Base-by-base conservation (phyloP, 2,329 filamentous ascomycete species). In the Neonectria neomacrospora region DNA sequence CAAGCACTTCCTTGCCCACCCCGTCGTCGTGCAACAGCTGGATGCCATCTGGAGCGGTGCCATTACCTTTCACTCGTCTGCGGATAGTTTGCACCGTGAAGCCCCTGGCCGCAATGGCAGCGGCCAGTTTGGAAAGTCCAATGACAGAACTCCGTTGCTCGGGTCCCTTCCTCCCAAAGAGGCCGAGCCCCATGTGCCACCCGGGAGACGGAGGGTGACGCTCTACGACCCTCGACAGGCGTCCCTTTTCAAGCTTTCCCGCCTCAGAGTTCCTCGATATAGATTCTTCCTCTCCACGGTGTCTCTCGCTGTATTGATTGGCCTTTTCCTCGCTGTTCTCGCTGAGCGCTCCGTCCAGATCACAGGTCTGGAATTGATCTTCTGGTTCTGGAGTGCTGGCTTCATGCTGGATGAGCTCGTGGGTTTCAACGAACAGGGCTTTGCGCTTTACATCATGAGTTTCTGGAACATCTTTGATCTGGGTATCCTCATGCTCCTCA, bases 381-480 rank as follows among this genome's bases (percentile, higher is more conserved):
- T 98, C 79, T 98, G 95, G 95, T 93, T 97, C 77, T 98, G 95
- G 94, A 97, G 93, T 75, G 93, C 93, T 26, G 95, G 95, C 1
- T 97, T 96, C 78, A 97, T 97, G 93, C 87, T 97, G 32, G 95
- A 97, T 73, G 95, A 97, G 79, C 86, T 98, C 22, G 94, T 97
- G 18, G 94, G 94, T 11, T 97, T 97, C 83, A 97, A 94, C 69
- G 95, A 98, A 77, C 94, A 97, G 79, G 95, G 95, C 3, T 97
- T 97, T 76, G 94, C 94, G 39, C 86, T 98, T 30, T 98, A 97
- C 79, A 93, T 97, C 73, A 95, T 97, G 89, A 97, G 93, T 76
- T 96, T 97, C 77, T 97, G 95, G 95, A 97, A 97, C 77, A 88
- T 94, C 39, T 97, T 97, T 77, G 95, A 97, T 75, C 82, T 97